These are phyloP conservation scores for Eucalyptus erythrocorys DNA, from an alignment of 345 rosid species.

Conservation along the genomic window DNA sequence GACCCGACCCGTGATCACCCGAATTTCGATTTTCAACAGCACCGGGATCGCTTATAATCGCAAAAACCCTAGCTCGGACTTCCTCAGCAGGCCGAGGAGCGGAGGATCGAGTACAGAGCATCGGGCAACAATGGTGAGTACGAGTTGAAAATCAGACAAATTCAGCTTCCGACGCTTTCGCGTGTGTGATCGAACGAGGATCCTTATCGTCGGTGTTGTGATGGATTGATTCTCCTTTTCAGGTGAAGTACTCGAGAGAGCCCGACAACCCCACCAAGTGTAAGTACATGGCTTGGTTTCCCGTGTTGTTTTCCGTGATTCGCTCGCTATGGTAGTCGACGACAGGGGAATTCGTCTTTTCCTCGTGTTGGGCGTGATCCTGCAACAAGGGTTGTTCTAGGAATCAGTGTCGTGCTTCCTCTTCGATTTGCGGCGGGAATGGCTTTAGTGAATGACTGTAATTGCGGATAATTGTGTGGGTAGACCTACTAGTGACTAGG, in stretches of 20 bases:
- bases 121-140: neutral
- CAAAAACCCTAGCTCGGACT: neutral
- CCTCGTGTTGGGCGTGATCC: neutral
- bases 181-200: neutral
- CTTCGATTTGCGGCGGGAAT: neutral
- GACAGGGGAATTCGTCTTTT: neutral
- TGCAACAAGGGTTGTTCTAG: neutral
- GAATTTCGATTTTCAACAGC: neutral
- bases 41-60: neutral
- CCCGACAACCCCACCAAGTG: slow-evolving; percentile 70
- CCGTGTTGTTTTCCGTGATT: neutral
- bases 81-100: neutral
- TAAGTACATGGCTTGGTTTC: slow-evolving; percentile 2
- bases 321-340: neutral
- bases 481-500: neutral
- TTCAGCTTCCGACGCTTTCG: neutral
- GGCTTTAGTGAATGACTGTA: neutral
- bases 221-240: neutral
- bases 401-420: neutral
- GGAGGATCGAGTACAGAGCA: neutral
- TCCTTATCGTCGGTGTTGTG: neutral
- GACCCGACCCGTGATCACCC: neutral
- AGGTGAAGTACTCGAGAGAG: slow-evolving; percentile 72
- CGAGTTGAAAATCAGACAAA: neutral
- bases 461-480: neutral